phyloP scores from a whole-genome alignment of 1,139 yeast species.

The Suhomyces ambrosiae region DNA sequence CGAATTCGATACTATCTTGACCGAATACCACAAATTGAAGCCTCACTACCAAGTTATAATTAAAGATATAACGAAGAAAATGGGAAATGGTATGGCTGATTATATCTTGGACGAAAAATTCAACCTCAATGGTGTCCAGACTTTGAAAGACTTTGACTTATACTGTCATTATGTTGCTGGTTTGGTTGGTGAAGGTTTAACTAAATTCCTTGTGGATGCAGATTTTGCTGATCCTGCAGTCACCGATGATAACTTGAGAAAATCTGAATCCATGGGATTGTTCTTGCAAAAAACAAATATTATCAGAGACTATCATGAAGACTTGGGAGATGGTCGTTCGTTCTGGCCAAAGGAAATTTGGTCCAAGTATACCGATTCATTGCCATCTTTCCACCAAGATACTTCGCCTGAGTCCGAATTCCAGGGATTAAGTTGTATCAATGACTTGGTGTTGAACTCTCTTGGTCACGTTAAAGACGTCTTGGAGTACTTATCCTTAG shows the following conservation, averaged over 20 bases:
- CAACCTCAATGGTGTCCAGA: constrained; percentile 75
- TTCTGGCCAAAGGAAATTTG: constrained; percentile 97
- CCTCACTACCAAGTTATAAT: constrained; percentile 80
- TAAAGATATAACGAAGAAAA: constrained; percentile 70
- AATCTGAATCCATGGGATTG: constrained; percentile 89
- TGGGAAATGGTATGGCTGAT: constrained; percentile 99
- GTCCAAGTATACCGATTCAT: constrained; percentile 71
- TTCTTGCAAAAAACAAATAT: constrained; percentile 95
- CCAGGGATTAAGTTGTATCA: constrained; percentile 70
- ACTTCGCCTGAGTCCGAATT: constrained; percentile 44
- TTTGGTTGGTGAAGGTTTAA: constrained; percentile 92
- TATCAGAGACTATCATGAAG: constrained; percentile 93
- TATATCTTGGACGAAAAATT: constrained; percentile 79
- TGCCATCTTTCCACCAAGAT: constrained; percentile 57
- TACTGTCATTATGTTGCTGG: constrained; percentile 99
- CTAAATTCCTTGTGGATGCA: constrained; percentile 75
- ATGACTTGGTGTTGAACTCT: constrained; percentile 80
- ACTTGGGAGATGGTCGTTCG: constrained; percentile 85
- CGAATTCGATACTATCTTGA: constrained; percentile 64
- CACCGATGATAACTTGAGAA: constrained; percentile 51
- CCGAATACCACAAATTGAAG: constrained; percentile 71
- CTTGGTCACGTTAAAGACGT: constrained; percentile 78
- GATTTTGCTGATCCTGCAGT: constrained; percentile 57
- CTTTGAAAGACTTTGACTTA: constrained; percentile 79
- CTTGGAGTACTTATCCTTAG: constrained; percentile 71